A percentile compares a stretch with the other conserved stretches of the same genome.
Conservation (phyloP, 768 basidiomycete genomes). For the Mycena venus region DNA sequence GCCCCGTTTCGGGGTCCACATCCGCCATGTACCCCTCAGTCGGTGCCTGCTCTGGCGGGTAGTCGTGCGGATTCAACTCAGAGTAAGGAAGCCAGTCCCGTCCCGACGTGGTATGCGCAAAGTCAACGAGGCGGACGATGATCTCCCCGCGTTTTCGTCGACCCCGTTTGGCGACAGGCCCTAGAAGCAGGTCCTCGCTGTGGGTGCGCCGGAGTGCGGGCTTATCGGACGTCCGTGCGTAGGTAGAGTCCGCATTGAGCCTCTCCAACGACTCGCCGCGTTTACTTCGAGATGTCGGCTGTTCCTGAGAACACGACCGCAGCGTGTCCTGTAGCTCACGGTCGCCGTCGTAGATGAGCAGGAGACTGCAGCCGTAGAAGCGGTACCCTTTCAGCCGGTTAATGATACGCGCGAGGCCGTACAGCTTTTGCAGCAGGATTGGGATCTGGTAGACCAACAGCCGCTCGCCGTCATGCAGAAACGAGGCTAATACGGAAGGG, state of each 20-base stretch:
- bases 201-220: constrained; percentile 77
- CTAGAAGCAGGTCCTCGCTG: constrained; percentile 83
- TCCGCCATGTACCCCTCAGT: constrained; percentile 85
- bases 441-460: constrained; percentile 95
- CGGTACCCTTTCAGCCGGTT: constrained; percentile 93
- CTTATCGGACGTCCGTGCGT: constrained; percentile 57
- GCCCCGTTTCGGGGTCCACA: constrained; percentile 84
- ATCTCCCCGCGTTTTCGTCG: constrained; percentile 90
- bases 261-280: constrained; percentile 86
- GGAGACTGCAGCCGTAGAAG: constrained; percentile 97
- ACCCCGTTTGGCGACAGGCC: constrained; percentile 76
- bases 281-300: constrained; percentile 77
- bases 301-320: constrained; percentile 70
- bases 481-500: constrained; percentile 82
- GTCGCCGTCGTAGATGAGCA: constrained; percentile 98
- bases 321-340: constrained; percentile 86
- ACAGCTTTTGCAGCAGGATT: constrained; percentile 89
- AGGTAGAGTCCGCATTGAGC: constrained; percentile 50
- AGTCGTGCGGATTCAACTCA: constrained; percentile 51
- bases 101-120: constrained; percentile 98
- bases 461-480: constrained; percentile 86
- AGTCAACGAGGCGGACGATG: constrained; percentile 97
- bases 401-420: constrained; percentile 93
- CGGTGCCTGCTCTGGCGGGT: constrained; percentile 64
- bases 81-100: constrained; percentile 86